Base-by-base conservation (phyloP, 1,139 yeast species). In the Wickerhamomyces sp. region DNA sequence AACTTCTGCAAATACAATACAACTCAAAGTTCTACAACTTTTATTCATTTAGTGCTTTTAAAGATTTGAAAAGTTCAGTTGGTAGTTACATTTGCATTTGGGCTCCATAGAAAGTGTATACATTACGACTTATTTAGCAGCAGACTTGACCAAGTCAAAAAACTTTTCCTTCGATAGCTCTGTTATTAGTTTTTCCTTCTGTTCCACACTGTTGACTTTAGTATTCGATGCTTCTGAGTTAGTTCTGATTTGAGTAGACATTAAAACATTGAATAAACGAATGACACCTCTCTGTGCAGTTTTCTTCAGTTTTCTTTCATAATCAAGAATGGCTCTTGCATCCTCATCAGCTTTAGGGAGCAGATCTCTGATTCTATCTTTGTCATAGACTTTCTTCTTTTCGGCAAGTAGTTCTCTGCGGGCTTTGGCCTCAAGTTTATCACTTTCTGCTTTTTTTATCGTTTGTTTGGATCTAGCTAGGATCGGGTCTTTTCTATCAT, bases 271-370 rank as follows among this genome's bases (percentile, higher is more conserved):
- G 63, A 92, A 89, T 45, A 92, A 70, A 55, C 84, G 79, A 16
- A 92, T 95, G 15, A 89, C 97, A 67, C 98, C 99, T 54, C 83
- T 75, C 63, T 92, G 97, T 0, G 97, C 97, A 26, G 81, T 74
- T 58, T 89, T 90, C 60, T 85, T 83, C 55, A 88, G 66, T 49
- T 67, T 70, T 48, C 77, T 76, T 58, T 92, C 99, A 39, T 73
- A 74, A 42, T 83, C 92, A 29, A 90, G 59, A 4, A 74, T 61
- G 33, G 68, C 70, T 54, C 89, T 74, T 2, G 80, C 77, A 19
- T 59, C 64, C 14, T 64, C 59, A 19, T 67, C 67, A 20, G 61
- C 69, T 7, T 65, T 60, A 12, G 96, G 95, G 35, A 88, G 64
- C 15, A 89, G 67, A 44, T 83, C 75, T 45, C 68, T 76, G 30